Conservation (phyloP, 768 basidiomycete genomes). For the Phaeotremella skinneri region DNA sequence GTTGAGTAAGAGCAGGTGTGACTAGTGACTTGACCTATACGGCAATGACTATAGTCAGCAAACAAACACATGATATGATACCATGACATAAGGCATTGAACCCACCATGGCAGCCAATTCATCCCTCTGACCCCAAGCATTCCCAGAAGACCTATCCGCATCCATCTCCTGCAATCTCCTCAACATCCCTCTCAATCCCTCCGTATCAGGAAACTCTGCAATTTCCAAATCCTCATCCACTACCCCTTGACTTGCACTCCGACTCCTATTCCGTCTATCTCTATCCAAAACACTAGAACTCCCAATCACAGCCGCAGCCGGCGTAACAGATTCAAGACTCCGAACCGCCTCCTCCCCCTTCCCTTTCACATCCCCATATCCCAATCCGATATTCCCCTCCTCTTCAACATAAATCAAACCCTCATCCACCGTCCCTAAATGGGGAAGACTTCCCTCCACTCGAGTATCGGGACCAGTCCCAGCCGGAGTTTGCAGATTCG, state of each 20-base stretch:
- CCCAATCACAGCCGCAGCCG: neutral
- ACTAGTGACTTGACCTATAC: conserved; percentile 28
- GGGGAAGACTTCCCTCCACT: neutral
- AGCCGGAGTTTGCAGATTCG: conserved; percentile 7
- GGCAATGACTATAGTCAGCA: neutral
- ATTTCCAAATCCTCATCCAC: neutral
- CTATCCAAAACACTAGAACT: neutral
- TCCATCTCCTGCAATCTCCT: conserved; percentile 15
- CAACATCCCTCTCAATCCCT: conserved; percentile 18
- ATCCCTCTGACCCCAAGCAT: neutral
- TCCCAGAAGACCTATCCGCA: conserved; percentile 13
- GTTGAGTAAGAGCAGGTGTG: conserved; percentile 18
- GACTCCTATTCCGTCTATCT: neutral
- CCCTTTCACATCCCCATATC: conserved; percentile 7
- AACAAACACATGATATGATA: neutral
- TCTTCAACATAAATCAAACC: neutral
- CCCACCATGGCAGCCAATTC: conserved; percentile 25
- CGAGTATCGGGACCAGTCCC: neutral
- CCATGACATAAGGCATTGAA: neutral
- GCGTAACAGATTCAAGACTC: too few relatives aligned
- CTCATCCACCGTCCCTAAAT: neutral
- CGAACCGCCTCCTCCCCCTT: neutral
- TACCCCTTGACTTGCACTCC: conserved; percentile 2
- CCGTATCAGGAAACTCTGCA: conserved; percentile 11
- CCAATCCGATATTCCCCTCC: conserved; percentile 7